Conservation (phyloP, 2,329 filamentous ascomycete species). For the Fusarium decemcellulare region DNA sequence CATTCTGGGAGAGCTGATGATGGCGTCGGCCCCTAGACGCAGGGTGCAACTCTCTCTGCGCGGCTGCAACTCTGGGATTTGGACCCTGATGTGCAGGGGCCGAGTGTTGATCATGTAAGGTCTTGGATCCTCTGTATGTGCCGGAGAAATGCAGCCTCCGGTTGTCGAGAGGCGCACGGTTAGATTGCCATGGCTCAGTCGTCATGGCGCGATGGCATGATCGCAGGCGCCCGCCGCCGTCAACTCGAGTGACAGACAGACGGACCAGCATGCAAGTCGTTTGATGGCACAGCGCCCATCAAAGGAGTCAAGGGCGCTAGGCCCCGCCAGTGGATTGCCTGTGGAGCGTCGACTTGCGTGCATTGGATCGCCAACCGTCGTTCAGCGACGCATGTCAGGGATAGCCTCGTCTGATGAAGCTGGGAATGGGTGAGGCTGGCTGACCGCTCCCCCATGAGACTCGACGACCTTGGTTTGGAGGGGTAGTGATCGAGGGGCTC, state of each 20-base stretch:
- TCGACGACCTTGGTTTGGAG: slow-evolving; percentile 39
- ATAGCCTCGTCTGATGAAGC: slow-evolving; percentile 46
- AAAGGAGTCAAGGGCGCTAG: slow-evolving; percentile 34
- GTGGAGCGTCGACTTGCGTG: slow-evolving; percentile 32
- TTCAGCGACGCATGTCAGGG: slow-evolving; percentile 39
- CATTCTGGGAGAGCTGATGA: slow-evolving; percentile 13
- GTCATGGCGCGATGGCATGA: slow-evolving; percentile 37
- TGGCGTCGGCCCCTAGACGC: slow-evolving; percentile 16
- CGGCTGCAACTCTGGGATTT: slow-evolving; percentile 29
- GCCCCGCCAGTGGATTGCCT: slow-evolving; percentile 27
- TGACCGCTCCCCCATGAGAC: slow-evolving; percentile 45
- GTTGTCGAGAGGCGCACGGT: slow-evolving; percentile 17
- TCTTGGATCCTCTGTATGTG: slow-evolving; percentile 18
- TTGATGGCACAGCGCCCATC: slow-evolving; percentile 19
- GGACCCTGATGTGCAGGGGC: slow-evolving; percentile 43
- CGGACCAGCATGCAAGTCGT: slow-evolving; percentile 4
- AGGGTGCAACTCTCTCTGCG: slow-evolving; percentile 4
- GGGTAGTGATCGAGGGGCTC: slow-evolving; percentile 27
- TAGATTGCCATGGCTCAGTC: slow-evolving; percentile 25
- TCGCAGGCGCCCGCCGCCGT: slow-evolving; percentile 32
- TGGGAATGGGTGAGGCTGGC: slow-evolving; percentile 44
- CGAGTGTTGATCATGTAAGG: slow-evolving; percentile 19
- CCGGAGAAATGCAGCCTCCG: slow-evolving; percentile 8
- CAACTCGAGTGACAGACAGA: slow-evolving; percentile 8
- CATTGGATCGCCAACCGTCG: slow-evolving; percentile 23